Base-by-base conservation (phyloP, 345 rosid species). In the Rhodamnia argentea region DNA sequence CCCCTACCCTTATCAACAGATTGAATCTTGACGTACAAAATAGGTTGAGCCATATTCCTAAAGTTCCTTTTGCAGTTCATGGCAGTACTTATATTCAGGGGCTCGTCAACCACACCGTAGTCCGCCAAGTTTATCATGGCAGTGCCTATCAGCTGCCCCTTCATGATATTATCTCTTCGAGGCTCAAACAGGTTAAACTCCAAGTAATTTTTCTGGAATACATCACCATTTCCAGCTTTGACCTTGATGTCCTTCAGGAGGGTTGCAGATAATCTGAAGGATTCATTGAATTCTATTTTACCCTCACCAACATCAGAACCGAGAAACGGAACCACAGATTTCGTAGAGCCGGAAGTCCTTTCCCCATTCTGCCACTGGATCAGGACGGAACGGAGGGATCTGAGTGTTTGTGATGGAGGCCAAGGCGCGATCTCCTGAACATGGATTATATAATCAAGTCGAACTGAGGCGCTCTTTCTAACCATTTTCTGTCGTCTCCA, bases 311-410 rank as follows among this genome's bases (percentile, higher is more conserved):
- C 87, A 84, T 89, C 90, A 64, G 96, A 92, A 23, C 96, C 95
- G 22, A 93, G 88, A 42, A 94, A 87, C 32, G 99, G 98, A 64
- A 90, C 92, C 82, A 94, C 95, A 0, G 92, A 70, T 53, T 88
- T 90, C 9, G 99, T 95, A 22, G 96, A 91, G 20, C 98, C 99
- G 1, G 97, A 93, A 81, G 75, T 91, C 58, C 94, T 94, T 58
- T 91, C 95, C 70, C 98, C 97, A 85, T 96, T 94, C 92, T 95
- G 98, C 99, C 99, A 97, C 60, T 94, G 99, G 70, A 97, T 91
- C 13, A 95, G 64, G 85, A 94, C 96, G n/a, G 99, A 95, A 44
- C 97, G 96, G 10, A 97, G 93, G 47, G 97, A 93, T 83, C 94
- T 88, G 82, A 97, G 91, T 9, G 98, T 94, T 84, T 93, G 97